These are phyloP conservation scores for Elsinoe batatas DNA, from an alignment of 2,329 filamentous ascomycete species.

Conservation along the genomic window DNA sequence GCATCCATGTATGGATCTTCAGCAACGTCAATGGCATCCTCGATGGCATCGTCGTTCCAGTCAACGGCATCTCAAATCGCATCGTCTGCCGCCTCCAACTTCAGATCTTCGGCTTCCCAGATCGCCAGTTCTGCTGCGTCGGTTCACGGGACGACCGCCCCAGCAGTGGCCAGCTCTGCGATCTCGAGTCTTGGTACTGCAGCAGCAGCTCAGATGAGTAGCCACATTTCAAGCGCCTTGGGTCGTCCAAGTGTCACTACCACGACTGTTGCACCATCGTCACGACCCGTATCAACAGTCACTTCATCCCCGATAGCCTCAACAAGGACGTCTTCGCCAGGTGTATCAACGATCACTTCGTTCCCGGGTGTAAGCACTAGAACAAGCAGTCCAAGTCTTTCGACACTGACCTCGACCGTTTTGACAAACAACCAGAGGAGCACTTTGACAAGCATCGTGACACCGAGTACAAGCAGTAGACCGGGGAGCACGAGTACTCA, in stretches of 20 bases:
- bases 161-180: conserved; percentile 6
- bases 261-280: background rate
- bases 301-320: background rate
- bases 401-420: conserved; percentile 1
- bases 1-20: conserved; percentile 7
- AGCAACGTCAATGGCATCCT: conserved; percentile 1
- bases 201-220: background rate
- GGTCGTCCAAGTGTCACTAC: background rate
- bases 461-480: conserved; percentile 1
- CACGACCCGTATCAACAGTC: background rate
- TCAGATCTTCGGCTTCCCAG: conserved; percentile 4
- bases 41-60: conserved; percentile 8
- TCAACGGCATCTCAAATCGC: conserved; percentile 13
- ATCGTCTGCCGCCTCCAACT: conserved; percentile 8
- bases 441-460: conserved; percentile 7
- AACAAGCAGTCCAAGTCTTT: background rate
- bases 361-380: background rate
- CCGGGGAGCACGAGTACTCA: background rate
- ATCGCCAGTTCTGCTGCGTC: conserved; percentile 10
- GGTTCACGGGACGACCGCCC: background rate
- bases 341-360: background rate
- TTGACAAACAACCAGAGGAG: background rate
- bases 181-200: conserved; percentile 10
- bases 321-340: background rate
- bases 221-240: conserved; percentile 10